Percentiles rank a stretch among this genome's conserved stretches.
phyloP scores from a whole-genome alignment of 345 rosid species.

The Hibiscus mutabilis region DNA sequence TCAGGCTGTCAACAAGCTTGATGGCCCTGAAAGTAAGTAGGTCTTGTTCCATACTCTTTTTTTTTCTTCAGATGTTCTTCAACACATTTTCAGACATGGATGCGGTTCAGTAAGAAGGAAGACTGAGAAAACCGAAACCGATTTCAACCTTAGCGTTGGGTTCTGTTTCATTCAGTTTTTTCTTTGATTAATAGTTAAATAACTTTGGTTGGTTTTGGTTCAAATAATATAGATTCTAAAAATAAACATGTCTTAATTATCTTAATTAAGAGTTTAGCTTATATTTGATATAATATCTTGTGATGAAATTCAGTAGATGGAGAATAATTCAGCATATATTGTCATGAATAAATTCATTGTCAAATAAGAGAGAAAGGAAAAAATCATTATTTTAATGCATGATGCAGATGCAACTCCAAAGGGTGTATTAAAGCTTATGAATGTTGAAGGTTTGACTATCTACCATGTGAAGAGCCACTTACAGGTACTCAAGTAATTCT shows the following conservation, averaged over 20 bases:
- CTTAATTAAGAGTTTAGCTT: not conserved
- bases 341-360: not conserved
- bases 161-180: not conserved
- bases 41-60: not conserved
- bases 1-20: constrained; percentile 67
- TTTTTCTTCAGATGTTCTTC: not conserved
- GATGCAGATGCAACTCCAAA: constrained; percentile 89
- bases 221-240: not conserved
- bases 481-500: constrained; percentile 45
- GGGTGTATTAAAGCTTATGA: constrained; percentile 85
- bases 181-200: not conserved
- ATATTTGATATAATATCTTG: not conserved
- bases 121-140: not conserved
- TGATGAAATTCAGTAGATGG: not conserved
- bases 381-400: constrained; percentile 12
- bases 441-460: constrained; percentile 80
- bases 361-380: not conserved
- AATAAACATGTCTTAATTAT: not conserved
- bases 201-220: not conserved
- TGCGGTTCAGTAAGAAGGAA: not conserved
- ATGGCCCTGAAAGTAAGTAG: constrained; percentile 86
- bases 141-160: not conserved
- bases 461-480: constrained; percentile 95
- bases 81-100: not conserved
- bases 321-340: not conserved